Percentiles rank a stretch among this genome's conserved stretches.
Conservation (phyloP, 352 stramenopile genomes). For the Phytophthora palmivora region DNA sequence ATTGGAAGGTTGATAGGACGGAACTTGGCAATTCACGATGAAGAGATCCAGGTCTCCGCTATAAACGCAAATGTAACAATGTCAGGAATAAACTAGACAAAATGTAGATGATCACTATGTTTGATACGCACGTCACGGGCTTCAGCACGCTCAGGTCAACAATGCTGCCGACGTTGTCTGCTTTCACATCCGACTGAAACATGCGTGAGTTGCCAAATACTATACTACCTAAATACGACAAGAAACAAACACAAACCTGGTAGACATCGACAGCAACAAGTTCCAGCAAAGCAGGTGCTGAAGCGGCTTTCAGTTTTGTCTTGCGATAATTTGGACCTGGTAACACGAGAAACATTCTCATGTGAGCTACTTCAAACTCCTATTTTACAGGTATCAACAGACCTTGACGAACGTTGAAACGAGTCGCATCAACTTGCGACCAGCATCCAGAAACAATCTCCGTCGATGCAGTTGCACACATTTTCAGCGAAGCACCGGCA, state of each 20-base stretch:
- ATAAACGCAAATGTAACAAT: conserved; percentile 6
- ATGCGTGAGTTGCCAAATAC: conserved; percentile 4
- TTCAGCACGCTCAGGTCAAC: conserved; percentile 64
- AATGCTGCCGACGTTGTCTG: conserved; percentile 78
- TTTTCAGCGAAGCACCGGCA: conserved; percentile 63
- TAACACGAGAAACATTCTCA: background rate
- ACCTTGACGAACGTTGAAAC: conserved; percentile 88
- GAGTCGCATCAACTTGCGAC: conserved; percentile 68
- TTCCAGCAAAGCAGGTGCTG: conserved; percentile 57
- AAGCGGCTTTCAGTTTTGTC: conserved; percentile 76
- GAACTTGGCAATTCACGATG: conserved; percentile 87
- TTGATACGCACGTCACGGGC: conserved; percentile 30
- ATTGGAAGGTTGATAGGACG: conserved; percentile 86
- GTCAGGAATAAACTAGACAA: background rate
- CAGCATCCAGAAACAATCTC: conserved; percentile 58
- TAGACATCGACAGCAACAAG: conserved; percentile 82
- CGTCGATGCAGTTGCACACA: conserved; percentile 46
- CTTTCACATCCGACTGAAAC: conserved; percentile 70
- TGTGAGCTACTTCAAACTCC: too few relatives aligned
- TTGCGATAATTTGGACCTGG: conserved; percentile 79
- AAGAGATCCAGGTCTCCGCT: conserved; percentile 65
- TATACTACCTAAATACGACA: background rate
- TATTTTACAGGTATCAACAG: background rate
- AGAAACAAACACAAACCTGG: conserved; percentile 36
- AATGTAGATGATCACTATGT: background rate